Percentiles rank a stretch among this genome's conserved stretches.
Conservation (phyloP, 805 yeast genomes). For the Metschnikowia lachancei region DNA sequence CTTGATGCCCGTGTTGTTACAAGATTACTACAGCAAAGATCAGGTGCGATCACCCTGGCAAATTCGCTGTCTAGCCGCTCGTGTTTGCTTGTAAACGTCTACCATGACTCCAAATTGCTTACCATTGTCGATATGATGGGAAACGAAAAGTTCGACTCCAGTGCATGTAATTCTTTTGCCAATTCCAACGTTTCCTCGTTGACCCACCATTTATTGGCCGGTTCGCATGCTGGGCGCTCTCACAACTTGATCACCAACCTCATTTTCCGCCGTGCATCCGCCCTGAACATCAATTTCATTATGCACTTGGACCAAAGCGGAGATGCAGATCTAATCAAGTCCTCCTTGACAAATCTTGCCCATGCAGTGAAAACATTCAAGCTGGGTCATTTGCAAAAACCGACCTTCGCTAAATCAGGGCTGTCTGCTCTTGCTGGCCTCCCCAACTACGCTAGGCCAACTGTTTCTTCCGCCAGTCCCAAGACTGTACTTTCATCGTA, state of each 20-base stretch:
- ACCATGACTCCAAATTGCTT: slow-evolving; percentile 18
- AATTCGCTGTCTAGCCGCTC: slow-evolving; percentile 26
- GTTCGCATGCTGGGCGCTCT: slow-evolving; percentile 21
- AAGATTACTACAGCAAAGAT: slow-evolving; percentile 20
- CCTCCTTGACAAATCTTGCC: slow-evolving; percentile 28
- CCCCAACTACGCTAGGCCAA: slow-evolving; percentile 36
- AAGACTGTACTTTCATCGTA: not conserved
- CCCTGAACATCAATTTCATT: slow-evolving; percentile 21
- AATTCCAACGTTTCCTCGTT: slow-evolving; percentile 29
- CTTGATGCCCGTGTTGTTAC: slow-evolving; percentile 11
- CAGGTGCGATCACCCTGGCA: slow-evolving; percentile 22
- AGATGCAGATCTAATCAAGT: slow-evolving; percentile 24
- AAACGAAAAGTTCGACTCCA: slow-evolving; percentile 25
- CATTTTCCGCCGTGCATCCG: slow-evolving; percentile 21
- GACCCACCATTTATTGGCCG: slow-evolving; percentile 22
- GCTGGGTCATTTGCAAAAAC: not conserved
- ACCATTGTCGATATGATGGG: slow-evolving; percentile 33
- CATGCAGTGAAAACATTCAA: slow-evolving; percentile 21
- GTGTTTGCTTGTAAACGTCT: slow-evolving; percentile 27
- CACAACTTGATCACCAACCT: slow-evolving; percentile 28
- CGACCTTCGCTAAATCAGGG: too few relatives aligned
- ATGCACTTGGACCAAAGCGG: slow-evolving; percentile 30
- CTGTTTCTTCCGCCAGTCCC: slow-evolving; percentile 26
- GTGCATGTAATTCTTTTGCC: slow-evolving; percentile 24
- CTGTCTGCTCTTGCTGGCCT: not conserved